phyloP scores from a whole-genome alignment of 2,329 filamentous ascomycete species.

The Ophiostoma himal-ulmi region DNA sequence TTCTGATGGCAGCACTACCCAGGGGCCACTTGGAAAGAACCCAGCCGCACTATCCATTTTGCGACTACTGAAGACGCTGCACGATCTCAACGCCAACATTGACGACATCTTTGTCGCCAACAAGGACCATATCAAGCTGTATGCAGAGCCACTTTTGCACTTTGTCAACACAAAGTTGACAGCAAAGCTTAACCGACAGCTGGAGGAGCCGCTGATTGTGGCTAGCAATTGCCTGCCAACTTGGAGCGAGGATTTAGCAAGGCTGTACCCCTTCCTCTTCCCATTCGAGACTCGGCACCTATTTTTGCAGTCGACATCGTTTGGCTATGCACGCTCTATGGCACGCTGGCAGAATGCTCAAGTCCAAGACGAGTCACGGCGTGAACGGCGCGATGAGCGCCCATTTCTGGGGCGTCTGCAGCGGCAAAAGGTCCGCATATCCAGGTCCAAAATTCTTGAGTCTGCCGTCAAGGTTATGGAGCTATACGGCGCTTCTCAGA shows the following conservation, averaged over 20 bases:
- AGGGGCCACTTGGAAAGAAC: constrained; percentile 70
- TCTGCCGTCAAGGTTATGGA: constrained; percentile 99
- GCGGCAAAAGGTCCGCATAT: constrained; percentile 96
- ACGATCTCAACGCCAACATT: constrained; percentile 86
- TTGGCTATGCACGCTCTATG: constrained; percentile 97
- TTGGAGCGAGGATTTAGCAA: constrained; percentile 93
- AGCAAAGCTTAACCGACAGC: constrained; percentile 90
- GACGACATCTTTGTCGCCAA: constrained; percentile 83
- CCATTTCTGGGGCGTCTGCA: constrained; percentile 88
- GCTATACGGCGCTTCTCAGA: constrained; percentile 92
- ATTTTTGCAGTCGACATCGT: constrained; percentile 95
- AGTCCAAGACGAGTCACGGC: constrained; percentile 69
- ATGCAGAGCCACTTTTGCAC: constrained; percentile 77
- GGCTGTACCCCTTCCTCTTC: constrained; percentile 92
- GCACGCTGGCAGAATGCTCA: constrained; percentile 93
- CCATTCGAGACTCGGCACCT: constrained; percentile 96
- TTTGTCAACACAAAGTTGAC: constrained; percentile 99
- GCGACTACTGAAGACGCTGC: constrained; percentile 79
- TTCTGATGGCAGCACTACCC: constrained; percentile 47
- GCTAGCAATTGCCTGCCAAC: constrained; percentile 92
- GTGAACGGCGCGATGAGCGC: constrained; percentile 81
- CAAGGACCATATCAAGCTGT: constrained; percentile 63
- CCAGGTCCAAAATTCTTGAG: constrained; percentile 86
- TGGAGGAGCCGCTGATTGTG: constrained; percentile 94
- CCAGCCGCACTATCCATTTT: constrained; percentile 83